phyloP scores from a whole-genome alignment of 495 filamentous ascomycete genomes.

The Wilcoxina mikolae region DNA sequence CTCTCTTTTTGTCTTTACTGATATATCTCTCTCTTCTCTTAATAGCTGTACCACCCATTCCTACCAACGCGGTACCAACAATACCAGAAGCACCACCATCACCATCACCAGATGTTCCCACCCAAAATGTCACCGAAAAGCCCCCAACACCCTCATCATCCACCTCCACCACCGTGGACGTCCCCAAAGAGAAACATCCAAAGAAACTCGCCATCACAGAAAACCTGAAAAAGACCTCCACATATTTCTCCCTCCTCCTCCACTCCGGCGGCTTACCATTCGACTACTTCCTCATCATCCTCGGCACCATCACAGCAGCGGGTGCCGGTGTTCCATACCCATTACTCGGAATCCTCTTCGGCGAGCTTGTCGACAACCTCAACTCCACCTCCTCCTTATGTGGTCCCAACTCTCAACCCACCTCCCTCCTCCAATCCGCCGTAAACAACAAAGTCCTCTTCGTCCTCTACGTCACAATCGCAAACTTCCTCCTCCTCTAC shows the following conservation, averaged over 20 bases:
- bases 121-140: neutral
- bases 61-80: neutral
- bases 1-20: too few relatives aligned
- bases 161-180: neutral
- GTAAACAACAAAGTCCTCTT: constrained; percentile 46
- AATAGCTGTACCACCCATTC: neutral
- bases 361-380: constrained; percentile 51
- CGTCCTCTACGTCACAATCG: constrained; percentile 49
- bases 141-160: neutral
- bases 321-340: constrained; percentile 55
- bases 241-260: neutral
- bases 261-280: neutral
- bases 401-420: constrained; percentile 22
- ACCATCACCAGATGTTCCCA: neutral
- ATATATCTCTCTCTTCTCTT: neutral
- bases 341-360: constrained; percentile 52
- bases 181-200: neutral
- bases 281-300: constrained; percentile 37
- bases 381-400: constrained; percentile 41
- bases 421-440: constrained; percentile 29
- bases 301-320: constrained; percentile 40
- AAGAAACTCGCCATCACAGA: neutral
- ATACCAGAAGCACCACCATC: neutral
- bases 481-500: constrained; percentile 47
- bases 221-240: neutral